phyloP scores from a whole-genome alignment of 2,329 filamentous ascomycete genomes.

The Monosporascus sp. region DNA sequence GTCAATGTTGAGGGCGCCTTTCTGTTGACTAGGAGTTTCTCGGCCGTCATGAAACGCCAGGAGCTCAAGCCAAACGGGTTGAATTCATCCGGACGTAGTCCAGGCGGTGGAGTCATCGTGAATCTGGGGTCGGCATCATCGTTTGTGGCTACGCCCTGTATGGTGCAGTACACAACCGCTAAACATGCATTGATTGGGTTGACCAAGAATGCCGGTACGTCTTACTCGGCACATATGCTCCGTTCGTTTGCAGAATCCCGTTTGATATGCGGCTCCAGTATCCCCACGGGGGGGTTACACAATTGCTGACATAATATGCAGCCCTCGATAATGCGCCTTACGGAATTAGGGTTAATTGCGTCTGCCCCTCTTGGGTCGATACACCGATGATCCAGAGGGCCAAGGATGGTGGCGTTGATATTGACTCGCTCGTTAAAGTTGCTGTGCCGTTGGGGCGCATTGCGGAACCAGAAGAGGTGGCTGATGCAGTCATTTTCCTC shows the following conservation, averaged over 20 bases:
- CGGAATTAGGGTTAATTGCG: conserved; percentile 25
- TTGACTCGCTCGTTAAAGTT: conserved; percentile 11
- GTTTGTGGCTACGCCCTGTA: neutral
- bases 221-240: neutral
- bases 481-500: conserved; percentile 24
- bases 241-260: neutral
- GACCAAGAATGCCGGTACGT: neutral
- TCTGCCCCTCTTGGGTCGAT: conserved; percentile 26
- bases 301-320: neutral
- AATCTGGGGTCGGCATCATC: conserved; percentile 1
- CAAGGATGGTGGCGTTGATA: conserved; percentile 6
- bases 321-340: conserved; percentile 23
- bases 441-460: conserved; percentile 17
- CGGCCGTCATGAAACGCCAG: neutral
- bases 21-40: neutral
- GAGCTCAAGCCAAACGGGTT: neutral
- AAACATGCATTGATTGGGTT: conserved; percentile 1
- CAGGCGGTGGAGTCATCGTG: neutral
- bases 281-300: too few species aligned
- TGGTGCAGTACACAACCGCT: conserved; percentile 1
- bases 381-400: conserved; percentile 23
- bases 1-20: conserved; percentile 1
- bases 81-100: neutral
- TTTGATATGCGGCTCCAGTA: too few species aligned
- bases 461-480: conserved; percentile 25